phyloP scores from a whole-genome alignment of 2,329 filamentous ascomycete species.

The Fusarium poae region DNA sequence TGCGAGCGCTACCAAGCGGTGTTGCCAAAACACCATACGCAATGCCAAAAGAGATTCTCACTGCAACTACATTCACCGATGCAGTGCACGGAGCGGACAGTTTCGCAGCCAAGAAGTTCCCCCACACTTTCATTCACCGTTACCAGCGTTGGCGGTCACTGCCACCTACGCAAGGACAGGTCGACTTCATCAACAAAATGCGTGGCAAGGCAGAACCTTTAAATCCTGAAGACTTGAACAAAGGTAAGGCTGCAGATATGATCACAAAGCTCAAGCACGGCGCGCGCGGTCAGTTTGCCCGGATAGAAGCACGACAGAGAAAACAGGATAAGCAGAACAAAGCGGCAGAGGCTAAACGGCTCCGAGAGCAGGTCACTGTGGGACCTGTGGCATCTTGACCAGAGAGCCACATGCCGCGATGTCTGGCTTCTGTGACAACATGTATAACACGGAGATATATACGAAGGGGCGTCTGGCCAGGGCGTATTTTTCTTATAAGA shows the following conservation, averaged over 20 bases:
- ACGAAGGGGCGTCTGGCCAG: slow-evolving; percentile 18
- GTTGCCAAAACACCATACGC: slow-evolving; percentile 72
- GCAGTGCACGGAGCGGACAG: slow-evolving; percentile 89
- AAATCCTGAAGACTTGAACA: slow-evolving; percentile 71
- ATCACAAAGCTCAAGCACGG: slow-evolving; percentile 93
- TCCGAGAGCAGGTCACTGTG: slow-evolving; percentile 67
- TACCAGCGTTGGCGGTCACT: slow-evolving; percentile 76
- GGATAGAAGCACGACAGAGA: slow-evolving; percentile 65
- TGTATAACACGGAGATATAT: slow-evolving; percentile 29
- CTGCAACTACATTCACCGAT: slow-evolving; percentile 74
- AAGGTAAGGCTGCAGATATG: slow-evolving; percentile 88
- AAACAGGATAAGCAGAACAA: slow-evolving; percentile 58
- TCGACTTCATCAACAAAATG: slow-evolving; percentile 77
- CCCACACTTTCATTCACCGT: slow-evolving; percentile 74
- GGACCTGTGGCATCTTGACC: slow-evolving; percentile 59
- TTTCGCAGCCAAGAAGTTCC: slow-evolving; percentile 76
- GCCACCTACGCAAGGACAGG: slow-evolving; percentile 73
- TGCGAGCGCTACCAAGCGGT: slow-evolving; percentile 61
- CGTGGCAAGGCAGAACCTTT: slow-evolving; percentile 67
- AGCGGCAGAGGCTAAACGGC: slow-evolving; percentile 56
- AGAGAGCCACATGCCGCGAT: slow-evolving; percentile 12
- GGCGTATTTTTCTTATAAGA: slow-evolving; percentile 10
- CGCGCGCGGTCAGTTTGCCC: slow-evolving; percentile 73
- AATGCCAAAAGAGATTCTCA: slow-evolving; percentile 76
- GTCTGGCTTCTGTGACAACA: slow-evolving; percentile 23